A percentile compares a stretch with the other conserved stretches of the same genome.
These are phyloP conservation scores for Aspergillus haitiensis DNA, from an alignment of 495 filamentous ascomycete species.

Conservation along the genomic window DNA sequence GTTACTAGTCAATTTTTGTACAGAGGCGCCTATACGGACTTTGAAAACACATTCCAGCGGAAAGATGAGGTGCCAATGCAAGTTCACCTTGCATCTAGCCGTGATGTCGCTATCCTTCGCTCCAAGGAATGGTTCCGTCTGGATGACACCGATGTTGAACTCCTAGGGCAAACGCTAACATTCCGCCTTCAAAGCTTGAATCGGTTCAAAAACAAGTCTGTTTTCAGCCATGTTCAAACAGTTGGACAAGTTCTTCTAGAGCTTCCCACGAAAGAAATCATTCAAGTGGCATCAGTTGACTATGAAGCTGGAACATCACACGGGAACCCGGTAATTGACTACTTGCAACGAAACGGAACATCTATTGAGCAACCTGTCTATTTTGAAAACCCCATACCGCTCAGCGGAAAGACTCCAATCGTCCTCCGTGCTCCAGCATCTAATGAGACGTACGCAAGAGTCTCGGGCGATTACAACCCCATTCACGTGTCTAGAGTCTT, in stretches of 20 bases:
- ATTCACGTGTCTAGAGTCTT: constrained; percentile 98
- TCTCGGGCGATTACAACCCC: constrained; percentile 97
- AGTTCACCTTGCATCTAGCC: constrained; percentile 77
- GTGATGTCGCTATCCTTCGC: constrained; percentile 88
- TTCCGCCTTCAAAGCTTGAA: constrained; percentile 92
- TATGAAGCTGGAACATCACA: constrained; percentile 88
- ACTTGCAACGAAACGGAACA: constrained; percentile 85
- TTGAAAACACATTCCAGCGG: constrained; percentile 96
- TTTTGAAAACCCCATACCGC: constrained; percentile 95
- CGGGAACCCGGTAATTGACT: constrained; percentile 96
- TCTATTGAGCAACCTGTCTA: constrained; percentile 95
- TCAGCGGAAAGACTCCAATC: constrained; percentile 87
- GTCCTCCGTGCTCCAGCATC: constrained; percentile 88
- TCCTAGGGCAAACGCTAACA: constrained; percentile 87
- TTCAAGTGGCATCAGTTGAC: constrained; percentile 92
- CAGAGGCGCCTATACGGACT: constrained; percentile 87
- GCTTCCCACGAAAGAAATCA: constrained; percentile 94
- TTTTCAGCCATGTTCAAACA: constrained; percentile 92
- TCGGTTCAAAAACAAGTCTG: constrained; percentile 89
- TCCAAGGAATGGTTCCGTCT: constrained; percentile 98
- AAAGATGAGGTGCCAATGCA: constrained; percentile 96
- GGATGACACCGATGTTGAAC: constrained; percentile 74
- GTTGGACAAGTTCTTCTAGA: constrained; percentile 90
- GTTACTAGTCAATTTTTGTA: constrained; percentile 98
- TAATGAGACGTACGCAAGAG: constrained; percentile 96